phyloP scores from a whole-genome alignment of 2,329 filamentous ascomycete genomes.

The Aspergillus amoenus region DNA sequence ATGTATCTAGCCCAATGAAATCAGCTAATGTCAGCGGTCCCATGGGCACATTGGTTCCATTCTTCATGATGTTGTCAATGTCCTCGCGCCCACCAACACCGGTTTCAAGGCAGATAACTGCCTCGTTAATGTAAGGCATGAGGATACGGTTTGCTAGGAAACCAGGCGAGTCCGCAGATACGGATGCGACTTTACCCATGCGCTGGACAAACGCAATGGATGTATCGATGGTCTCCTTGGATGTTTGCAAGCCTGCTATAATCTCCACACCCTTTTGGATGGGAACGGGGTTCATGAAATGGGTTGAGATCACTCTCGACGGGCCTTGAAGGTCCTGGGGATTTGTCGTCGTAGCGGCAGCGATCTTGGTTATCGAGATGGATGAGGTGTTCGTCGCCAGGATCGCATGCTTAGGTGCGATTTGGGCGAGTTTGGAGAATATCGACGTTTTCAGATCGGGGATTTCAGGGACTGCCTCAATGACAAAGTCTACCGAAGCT shows the following conservation, averaged over 20 bases:
- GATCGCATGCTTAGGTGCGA: constrained; percentile 81
- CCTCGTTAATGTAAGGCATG: constrained; percentile 99
- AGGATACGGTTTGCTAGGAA: constrained; percentile 96
- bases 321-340: constrained; percentile 77
- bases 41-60: constrained; percentile 98
- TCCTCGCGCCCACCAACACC: constrained; percentile 84
- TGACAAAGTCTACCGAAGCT: constrained; percentile 87
- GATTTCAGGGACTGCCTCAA: constrained; percentile 95
- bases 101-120: constrained; percentile 92
- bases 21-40: constrained; percentile 90
- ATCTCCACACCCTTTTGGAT: constrained; percentile 98
- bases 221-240: constrained; percentile 73
- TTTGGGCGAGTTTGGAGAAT: constrained; percentile 76
- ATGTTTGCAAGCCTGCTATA: constrained; percentile 91
- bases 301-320: constrained; percentile 87
- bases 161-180: constrained; percentile 85
- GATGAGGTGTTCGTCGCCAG: constrained; percentile 98
- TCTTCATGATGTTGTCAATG: constrained; percentile 99
- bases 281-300: constrained; percentile 99
- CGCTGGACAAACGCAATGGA: constrained; percentile 82
- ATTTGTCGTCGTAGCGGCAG: constrained; percentile 76
- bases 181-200: constrained; percentile 90
- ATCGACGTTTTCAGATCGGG: constrained; percentile 83
- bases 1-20: constrained; percentile 96
- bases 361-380: constrained; percentile 95